Evolutionary conservation across 2,329 filamentous ascomycete genomes (phyloP), one percentile per base, ranked within the genome.

Genomic region (Chrysoporthe puriensis): DNA sequence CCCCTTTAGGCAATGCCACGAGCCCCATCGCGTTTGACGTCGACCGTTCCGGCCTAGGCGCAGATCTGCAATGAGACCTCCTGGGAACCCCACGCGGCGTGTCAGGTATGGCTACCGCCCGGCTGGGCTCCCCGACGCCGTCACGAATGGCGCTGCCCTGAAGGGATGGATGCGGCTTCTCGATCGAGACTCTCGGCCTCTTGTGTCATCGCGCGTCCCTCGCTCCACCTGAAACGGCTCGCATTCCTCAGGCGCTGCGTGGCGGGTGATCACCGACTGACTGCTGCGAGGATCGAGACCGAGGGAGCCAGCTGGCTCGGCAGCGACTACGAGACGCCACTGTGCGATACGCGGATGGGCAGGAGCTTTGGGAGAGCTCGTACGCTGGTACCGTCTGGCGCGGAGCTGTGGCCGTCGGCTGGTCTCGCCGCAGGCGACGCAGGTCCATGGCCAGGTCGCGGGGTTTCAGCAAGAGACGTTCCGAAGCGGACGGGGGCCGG

Each of bases 41-140:
- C 57, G 66, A 67, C 66, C 18, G 13, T 61, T 67, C 62, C 26
- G 44, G 66, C 62, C 40, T 67, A 67, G 66, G 14, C 32, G 42
- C 56, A 40, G 60, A 50, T 32, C 16, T 44, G 14, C 56, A 56
- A 42, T 32, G 54, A 26, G 32, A 50, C 21, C 40, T 59, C 66
- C 48, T 61, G 66, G 61, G 32, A 36, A n/a, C 56, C 66, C 50
- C 66, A 61, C 40, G 58, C 58, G 58, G n/a, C 40, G 21, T 61
- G 14, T 61, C 58, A 58, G 36, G 56, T 46, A 21, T 61, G 42
- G 21, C 42, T 44, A 42, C 58, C 8, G 21, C 58, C 32, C 50
- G 50, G 50, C 32, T 34, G 50, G 32, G 50, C 50, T 32, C 32
- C 54, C 34, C 54, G 54, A 57, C 54, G 54, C 16, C 54, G 6